A percentile compares a stretch with the other conserved stretches of the same genome.
Evolutionary conservation across 78 protist genomes (phyloP).

Genomic region (Dictyostelium citrinum): DNA sequence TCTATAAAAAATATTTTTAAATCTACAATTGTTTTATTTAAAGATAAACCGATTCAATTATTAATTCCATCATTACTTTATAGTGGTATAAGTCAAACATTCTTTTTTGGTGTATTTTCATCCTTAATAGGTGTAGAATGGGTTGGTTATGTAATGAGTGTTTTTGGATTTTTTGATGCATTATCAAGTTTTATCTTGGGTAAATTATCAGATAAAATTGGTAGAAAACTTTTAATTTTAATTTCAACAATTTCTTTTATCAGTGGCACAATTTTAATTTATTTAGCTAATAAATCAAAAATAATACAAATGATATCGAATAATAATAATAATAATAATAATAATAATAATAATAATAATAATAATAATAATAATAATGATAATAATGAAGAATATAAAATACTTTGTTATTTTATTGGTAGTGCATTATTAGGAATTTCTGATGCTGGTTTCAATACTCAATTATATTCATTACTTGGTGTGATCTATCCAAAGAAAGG

Average conservation of each 20-base stretch:
- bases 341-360: background rate
- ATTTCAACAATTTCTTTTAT: slow-evolving; percentile 3
- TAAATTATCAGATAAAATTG: slow-evolving; percentile 16
- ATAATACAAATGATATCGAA: too few species aligned
- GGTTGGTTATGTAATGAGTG: slow-evolving; percentile 35
- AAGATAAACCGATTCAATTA: slow-evolving; percentile 45
- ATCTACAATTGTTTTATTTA: background rate
- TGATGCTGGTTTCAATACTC: slow-evolving; percentile 70
- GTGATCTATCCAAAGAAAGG: slow-evolving; percentile 26
- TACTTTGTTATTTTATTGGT: slow-evolving; percentile 15
- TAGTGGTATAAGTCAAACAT: slow-evolving; percentile 65
- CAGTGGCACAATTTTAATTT: slow-evolving; percentile 23
- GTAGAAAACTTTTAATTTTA: slow-evolving; percentile 8
- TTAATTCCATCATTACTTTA: slow-evolving; percentile 17
- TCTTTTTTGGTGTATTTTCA: slow-evolving; percentile 60
- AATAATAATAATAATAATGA: background rate
- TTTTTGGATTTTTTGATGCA: slow-evolving; percentile 59
- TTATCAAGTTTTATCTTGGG: slow-evolving; percentile 6
- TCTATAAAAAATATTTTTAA: background rate
- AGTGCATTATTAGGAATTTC: slow-evolving; percentile 43
- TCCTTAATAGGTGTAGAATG: background rate
- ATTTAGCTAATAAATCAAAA: background rate
- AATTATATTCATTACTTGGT: slow-evolving; percentile 44
- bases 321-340: background rate
- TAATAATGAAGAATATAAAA: background rate